Evolutionary conservation across 371 early-diverging fungal genomes (phyloP), one percentile per base, ranked within the genome.

Genomic region (Rhizopus arrhizus): DNA sequence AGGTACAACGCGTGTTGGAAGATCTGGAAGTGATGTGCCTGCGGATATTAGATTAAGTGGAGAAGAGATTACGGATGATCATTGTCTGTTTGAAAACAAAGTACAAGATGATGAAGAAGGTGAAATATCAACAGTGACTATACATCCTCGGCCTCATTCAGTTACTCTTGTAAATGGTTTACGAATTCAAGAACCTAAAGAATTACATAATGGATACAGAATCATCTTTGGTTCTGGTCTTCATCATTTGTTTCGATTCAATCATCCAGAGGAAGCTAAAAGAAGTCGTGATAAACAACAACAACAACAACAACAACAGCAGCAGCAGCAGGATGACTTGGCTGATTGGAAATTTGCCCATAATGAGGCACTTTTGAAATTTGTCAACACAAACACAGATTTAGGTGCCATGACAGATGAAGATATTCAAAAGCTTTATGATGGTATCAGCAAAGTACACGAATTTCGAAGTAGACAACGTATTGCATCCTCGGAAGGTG

Each of bases 241-340:
- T 29, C 80, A 85, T 59, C 92, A 89, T 65, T 83, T 93, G 2
- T 95, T 93, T 54, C 82, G 93, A 0, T 91, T 94, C 67, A 91
- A 88, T 61, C 84, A 95, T 67, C 95, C 95, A 5, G 89, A 85
- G 54, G 92, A 93, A 68, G 91, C 85, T 3, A 81, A 90, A 4
- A 69, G 78, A 35, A 92, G 91, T 55, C 72, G 88, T 1, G 81
- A 79, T 12, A 72, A 74, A 8, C 62, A 15, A 12, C 55, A 58
- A 12, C 64, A 58, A n/a, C 45, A 55, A 13, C 72, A 31, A n/a
- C 58, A 43, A 47, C 74, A 80, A 42, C 62, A 74, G 51, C 81
- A 82, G 58, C 47, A 13, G 62, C 72, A 16, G 62, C 3, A 15
- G 36, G 50, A 40, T 28, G 80, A 80, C 22, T 72, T 86, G n/a